Percentiles rank a stretch among this genome's conserved stretches.
Conservation (phyloP, 176 grass and related monocot genomes). For the Rhynchospora tenuis region DNA sequence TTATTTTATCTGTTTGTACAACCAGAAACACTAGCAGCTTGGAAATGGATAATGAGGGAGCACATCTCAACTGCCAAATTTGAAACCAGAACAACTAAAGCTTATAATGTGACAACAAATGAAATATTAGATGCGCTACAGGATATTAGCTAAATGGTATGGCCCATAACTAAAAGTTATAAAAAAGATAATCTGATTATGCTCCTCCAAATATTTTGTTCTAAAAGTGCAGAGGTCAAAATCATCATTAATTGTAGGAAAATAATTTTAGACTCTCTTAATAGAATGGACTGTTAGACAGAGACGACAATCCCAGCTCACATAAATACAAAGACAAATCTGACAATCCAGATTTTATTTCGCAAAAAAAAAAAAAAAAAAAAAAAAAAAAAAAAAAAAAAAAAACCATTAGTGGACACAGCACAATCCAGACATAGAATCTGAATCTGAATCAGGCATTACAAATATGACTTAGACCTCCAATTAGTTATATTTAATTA, state of each 20-base stretch:
- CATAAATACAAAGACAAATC: neutral
- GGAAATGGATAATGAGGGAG: slow-evolving; percentile 11
- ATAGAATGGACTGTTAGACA: neutral
- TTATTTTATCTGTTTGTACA: neutral
- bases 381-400: no score
- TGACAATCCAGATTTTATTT: neutral
- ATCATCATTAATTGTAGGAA: neutral
- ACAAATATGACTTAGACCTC: neutral
- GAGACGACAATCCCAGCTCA: neutral
- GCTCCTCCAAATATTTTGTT: neutral
- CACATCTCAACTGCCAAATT: slow-evolving; percentile 19
- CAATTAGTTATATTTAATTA: neutral
- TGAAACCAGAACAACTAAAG: neutral
- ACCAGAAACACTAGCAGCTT: neutral
- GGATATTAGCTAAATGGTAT: neutral
- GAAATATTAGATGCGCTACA: neutral
- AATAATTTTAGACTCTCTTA: neutral
- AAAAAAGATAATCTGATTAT: neutral
- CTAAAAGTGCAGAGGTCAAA: neutral
- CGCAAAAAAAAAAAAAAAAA: neutral
- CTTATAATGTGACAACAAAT: slow-evolving; percentile 9
- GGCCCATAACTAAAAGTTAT: neutral
- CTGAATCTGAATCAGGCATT: neutral
- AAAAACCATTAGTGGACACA: no score
- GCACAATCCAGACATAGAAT: neutral